phyloP scores from a whole-genome alignment of 371 early-diverging fungal genomes.

The Chytridiales sp. region DNA sequence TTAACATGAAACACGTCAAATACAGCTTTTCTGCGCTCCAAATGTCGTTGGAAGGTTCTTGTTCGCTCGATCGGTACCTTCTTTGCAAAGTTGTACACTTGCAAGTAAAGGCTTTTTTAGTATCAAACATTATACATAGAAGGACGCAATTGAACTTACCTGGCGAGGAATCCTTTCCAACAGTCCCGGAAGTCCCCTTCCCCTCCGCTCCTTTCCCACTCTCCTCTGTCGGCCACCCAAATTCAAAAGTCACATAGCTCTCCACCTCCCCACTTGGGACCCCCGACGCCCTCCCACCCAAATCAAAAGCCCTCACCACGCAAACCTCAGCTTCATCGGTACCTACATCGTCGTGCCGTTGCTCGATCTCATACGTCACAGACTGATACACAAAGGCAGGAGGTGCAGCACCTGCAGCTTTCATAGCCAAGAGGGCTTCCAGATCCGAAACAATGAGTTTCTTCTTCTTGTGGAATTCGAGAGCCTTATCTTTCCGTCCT shows the following conservation, averaged over 20 bases:
- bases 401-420: conserved; percentile 8
- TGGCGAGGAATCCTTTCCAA: conserved; percentile 50
- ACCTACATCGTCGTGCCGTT: conserved; percentile 57
- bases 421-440: conserved; percentile 9
- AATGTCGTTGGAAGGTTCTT: conserved; percentile 59
- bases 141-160: no score
- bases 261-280: conserved; percentile 55
- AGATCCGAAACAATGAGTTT: conserved; percentile 60
- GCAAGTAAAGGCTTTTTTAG: conserved; percentile 43
- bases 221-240: conserved; percentile 73
- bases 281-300: conserved; percentile 47
- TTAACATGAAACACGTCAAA: conserved; percentile 65
- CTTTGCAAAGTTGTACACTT: conserved; percentile 60
- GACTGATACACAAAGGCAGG: not conserved
- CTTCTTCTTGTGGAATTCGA: conserved; percentile 56
- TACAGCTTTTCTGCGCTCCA: conserved; percentile 66
- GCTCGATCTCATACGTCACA: conserved; percentile 53
- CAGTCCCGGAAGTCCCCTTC: conserved; percentile 66
- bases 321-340: conserved; percentile 66
- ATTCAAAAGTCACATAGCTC: conserved; percentile 66
- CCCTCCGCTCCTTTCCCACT: conserved; percentile 41
- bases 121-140: no score
- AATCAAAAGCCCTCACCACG: conserved; percentile 56
- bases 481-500: conserved; percentile 43
- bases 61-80: conserved; percentile 63